Conservation (phyloP, 805 yeast species). For the Zygoascus bituminiphila region DNA sequence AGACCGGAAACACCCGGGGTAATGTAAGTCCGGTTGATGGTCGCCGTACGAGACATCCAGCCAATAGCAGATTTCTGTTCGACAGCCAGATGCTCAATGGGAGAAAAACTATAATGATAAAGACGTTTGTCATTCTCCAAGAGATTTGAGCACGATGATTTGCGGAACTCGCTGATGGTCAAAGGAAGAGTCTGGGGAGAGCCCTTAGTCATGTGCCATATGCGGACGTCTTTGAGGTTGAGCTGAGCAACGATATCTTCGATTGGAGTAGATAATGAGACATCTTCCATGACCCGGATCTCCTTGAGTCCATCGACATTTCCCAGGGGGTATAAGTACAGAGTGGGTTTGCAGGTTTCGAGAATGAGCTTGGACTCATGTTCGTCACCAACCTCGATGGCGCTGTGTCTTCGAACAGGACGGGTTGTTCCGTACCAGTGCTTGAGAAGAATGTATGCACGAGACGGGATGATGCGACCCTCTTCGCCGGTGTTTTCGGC, state of each 20-base stretch:
- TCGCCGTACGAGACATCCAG: constrained; percentile 9
- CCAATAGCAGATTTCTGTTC: constrained; percentile 13
- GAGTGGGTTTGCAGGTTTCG: constrained; percentile 4
- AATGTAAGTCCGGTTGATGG: constrained; percentile 1
- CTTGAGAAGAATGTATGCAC: not conserved
- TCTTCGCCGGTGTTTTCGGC: constrained; percentile 4
- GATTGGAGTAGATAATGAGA: not conserved
- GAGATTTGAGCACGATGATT: not conserved
- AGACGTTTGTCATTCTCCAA: not conserved
- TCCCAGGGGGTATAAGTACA: constrained; percentile 5
- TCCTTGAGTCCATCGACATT: not conserved
- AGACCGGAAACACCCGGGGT: constrained; percentile 49
- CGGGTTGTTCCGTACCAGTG: constrained; percentile 5
- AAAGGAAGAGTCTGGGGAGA: not conserved
- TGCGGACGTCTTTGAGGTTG: not conserved
- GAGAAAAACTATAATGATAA: not conserved
- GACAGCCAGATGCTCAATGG: constrained; percentile 6
- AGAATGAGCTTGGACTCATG: not conserved
- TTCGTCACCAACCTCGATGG: constrained; percentile 3
- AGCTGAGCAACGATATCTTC: constrained; percentile 1
- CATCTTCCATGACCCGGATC: not conserved
- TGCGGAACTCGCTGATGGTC: constrained; percentile 1
- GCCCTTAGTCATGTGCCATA: constrained; percentile 1
- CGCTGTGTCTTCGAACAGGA: not conserved
- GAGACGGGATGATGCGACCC: not conserved